Evolutionary conservation across 106 monocot genomes (phyloP), one percentile per base, ranked within the genome.

Genomic region (Platanthera zijinensis): DNA sequence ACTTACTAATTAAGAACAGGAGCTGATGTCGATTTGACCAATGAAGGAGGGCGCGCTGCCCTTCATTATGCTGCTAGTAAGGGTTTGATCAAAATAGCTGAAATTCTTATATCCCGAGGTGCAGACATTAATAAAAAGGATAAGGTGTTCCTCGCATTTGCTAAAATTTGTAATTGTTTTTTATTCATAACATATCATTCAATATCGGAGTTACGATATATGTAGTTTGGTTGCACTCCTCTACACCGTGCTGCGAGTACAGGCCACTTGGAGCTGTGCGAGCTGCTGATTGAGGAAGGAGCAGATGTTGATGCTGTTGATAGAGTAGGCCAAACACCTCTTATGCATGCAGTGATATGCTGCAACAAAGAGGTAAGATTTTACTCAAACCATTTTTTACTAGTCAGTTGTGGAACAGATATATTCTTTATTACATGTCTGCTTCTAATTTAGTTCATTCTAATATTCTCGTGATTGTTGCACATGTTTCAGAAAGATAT

Each of bases 21-120:
- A 46, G 89, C 91, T 71, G 82, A 89, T 80, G 78, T 92, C 14
- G 89, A 94, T 72, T 72, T 92, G 80, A 77, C 82, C 74, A 97
- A 91, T 75, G 74, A 87, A 78, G 97, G 89, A 21, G 97, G 97
- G 7, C 89, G 91, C 11, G 91, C 88, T 82, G 89, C 97, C 52
- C 89, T 97, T 82, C 97, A 97, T 84, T 97, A 97, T 84, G 97
- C 94, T 79, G 89, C 97, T 28, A 97, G 97, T 74, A 97, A 97
- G 78, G 97, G 97, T n/a, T 77, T 87, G 87, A 17, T 84, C 45
- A 86, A 89, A 82, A 86, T 94, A 56, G 94, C 97, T 66, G 94
- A 94, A 77, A 84, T 76, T 49, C 78, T 97, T 39, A 84, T 97
- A 71, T 74, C 87, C 25, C 87, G 86, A 75, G 91, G 91, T 79